Percentiles rank a stretch among this genome's conserved stretches.
These are phyloP conservation scores for Picocystis sp. DNA, from an alignment of 163 green algal genomes.

Conservation along the genomic window DNA sequence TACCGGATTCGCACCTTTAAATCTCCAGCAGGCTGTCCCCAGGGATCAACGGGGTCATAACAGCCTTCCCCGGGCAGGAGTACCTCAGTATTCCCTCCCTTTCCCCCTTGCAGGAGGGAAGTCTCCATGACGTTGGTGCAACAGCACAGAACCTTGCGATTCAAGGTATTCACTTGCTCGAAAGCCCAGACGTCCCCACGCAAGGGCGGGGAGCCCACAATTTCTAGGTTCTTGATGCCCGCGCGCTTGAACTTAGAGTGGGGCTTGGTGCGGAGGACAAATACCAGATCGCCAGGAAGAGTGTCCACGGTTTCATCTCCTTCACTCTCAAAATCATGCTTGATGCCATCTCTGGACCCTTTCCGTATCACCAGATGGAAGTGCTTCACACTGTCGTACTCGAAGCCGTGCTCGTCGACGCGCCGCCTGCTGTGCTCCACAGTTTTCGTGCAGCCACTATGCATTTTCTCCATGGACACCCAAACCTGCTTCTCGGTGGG, in stretches of 20 bases:
- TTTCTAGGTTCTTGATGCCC: too few relatives aligned
- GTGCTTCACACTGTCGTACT: conserved; percentile 11
- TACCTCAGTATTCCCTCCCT: too few relatives aligned
- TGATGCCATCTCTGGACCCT: conserved; percentile 18
- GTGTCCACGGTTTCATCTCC: conserved; percentile 31
- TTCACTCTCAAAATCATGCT: conserved; percentile 24
- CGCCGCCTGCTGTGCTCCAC: conserved; percentile 18
- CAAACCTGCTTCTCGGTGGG: conserved; percentile 13
- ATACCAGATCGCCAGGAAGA: conserved; percentile 22
- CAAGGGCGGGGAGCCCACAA: too few relatives aligned
- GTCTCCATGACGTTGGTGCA: too few relatives aligned
- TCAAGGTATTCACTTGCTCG: too few relatives aligned
- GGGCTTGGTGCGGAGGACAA: conserved; percentile 18
- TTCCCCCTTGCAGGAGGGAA: too few relatives aligned
- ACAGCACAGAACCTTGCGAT: too few relatives aligned
- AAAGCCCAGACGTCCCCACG: too few relatives aligned
- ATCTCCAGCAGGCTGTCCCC: too few relatives aligned
- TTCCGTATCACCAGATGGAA: conserved; percentile 23
- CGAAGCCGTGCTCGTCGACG: conserved; percentile 17
- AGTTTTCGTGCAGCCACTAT: conserved; percentile 21
- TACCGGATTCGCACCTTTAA: too few relatives aligned
- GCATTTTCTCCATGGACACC: conserved; percentile 24
- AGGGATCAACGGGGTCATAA: too few relatives aligned
- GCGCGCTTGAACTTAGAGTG: conserved; percentile 14
- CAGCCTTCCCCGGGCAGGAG: too few relatives aligned